phyloP scores from a whole-genome alignment of 352 stramenopile genomes.

The Aphanomyces euteiches region DNA sequence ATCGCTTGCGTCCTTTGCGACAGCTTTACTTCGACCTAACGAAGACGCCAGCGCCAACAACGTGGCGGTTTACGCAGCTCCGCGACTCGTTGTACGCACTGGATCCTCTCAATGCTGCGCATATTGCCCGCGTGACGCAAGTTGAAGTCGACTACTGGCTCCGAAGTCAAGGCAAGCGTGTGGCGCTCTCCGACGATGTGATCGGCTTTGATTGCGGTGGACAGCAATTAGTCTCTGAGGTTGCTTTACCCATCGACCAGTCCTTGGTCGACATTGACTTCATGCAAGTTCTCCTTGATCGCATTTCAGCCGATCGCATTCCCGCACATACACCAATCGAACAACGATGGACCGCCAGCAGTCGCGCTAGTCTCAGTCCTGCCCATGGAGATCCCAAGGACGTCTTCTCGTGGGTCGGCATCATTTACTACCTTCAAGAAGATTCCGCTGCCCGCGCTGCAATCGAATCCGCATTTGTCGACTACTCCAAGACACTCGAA shows the following conservation, averaged over 20 bases:
- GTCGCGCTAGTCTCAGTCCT: constrained; percentile 90
- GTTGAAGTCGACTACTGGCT: constrained; percentile 96
- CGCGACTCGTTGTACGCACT: constrained; percentile 78
- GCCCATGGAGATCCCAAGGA: constrained; percentile 69
- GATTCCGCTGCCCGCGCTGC: constrained; percentile 63
- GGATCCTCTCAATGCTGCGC: constrained; percentile 86
- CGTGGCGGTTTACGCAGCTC: constrained; percentile 81
- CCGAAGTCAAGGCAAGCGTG: constrained; percentile 86
- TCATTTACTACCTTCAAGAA: constrained; percentile 94
- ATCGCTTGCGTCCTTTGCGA: constrained; percentile 68
- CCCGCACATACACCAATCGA: constrained; percentile 96
- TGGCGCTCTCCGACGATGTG: constrained; percentile 91
- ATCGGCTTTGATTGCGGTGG: constrained; percentile 99
- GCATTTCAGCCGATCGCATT: constrained; percentile 91
- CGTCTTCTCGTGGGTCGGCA: constrained; percentile 95
- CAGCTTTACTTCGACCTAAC: constrained; percentile 75
- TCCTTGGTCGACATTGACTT: constrained; percentile 88
- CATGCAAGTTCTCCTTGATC: constrained; percentile 87
- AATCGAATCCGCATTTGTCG: constrained; percentile 90
- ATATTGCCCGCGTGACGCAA: constrained; percentile 93
- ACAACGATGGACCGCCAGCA: constrained; percentile 95
- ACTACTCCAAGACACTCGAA: constrained; percentile 89
- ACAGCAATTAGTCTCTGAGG: constrained; percentile 97
- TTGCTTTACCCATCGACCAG: constrained; percentile 88
- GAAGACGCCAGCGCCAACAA: constrained; percentile 48